These are phyloP conservation scores for Raphidocelis subcapitata DNA, from an alignment of 139 green algal species.

Conservation along the genomic window DNA sequence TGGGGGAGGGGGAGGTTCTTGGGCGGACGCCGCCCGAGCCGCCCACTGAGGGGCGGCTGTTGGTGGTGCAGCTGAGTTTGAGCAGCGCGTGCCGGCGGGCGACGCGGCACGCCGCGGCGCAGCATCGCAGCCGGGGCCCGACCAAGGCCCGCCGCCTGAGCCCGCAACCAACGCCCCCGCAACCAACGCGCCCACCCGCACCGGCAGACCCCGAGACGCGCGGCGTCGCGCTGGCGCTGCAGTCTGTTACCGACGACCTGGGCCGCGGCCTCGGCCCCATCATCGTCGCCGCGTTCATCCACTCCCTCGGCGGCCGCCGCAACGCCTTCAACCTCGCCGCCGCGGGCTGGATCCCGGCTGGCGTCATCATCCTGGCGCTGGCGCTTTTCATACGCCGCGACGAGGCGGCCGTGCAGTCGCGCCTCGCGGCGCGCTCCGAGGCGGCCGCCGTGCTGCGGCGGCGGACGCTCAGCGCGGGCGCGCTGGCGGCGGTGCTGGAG, in stretches of 20 bases:
- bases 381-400: conserved; percentile 42
- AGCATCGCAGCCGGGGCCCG: too few species aligned
- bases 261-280: conserved; percentile 74
- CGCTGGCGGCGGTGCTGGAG: too few species aligned
- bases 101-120: too few species aligned
- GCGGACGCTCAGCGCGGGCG: background rate
- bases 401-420: conserved; percentile 51
- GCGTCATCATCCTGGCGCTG: conserved; percentile 48
- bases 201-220: conserved; percentile 64
- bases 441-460: conserved; percentile 1
- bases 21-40: too few species aligned
- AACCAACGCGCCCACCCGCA: too few species aligned
- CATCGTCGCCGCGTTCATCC: conserved; percentile 61
- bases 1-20: too few species aligned
- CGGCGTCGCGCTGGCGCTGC: conserved; percentile 71
- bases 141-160: too few species aligned
- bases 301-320: conserved; percentile 8
- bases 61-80: too few species aligned
- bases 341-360: conserved; percentile 72
- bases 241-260: conserved; percentile 80
- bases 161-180: too few species aligned
- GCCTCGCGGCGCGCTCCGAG: conserved; percentile 2
- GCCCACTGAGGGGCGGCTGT: too few species aligned
- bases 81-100: too few species aligned
- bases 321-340: conserved; percentile 74